Percentiles rank a stretch among this genome's conserved stretches.
phyloP scores from a whole-genome alignment of 345 rosid species.

The Aethionema arabicum region DNA sequence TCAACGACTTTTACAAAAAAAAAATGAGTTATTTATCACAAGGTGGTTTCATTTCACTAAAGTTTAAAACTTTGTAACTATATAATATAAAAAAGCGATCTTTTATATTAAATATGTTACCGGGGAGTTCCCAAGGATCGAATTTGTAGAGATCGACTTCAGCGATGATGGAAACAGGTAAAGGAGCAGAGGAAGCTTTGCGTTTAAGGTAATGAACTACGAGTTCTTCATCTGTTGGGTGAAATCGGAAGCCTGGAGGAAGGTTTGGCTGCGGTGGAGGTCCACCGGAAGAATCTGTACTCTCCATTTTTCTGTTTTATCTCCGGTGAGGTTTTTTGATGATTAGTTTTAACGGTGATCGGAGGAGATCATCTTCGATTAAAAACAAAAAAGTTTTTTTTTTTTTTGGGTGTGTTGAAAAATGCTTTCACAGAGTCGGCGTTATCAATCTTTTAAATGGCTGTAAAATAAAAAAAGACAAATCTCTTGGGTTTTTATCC shows the following conservation, averaged over 20 bases:
- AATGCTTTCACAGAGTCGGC: slow-evolving; percentile 36
- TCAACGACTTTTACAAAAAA: too few species aligned
- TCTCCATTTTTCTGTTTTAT: slow-evolving; percentile 50
- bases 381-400: neutral
- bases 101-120: slow-evolving; percentile 30
- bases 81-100: too few species aligned
- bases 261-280: slow-evolving; percentile 58
- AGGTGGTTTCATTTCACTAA: too few species aligned
- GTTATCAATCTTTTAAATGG: slow-evolving; percentile 39
- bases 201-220: slow-evolving; percentile 94
- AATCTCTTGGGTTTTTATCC: slow-evolving; percentile 32
- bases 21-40: too few species aligned
- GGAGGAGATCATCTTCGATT: slow-evolving; percentile 3
- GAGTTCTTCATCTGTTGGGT: slow-evolving; percentile 96
- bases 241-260: slow-evolving; percentile 98
- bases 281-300: slow-evolving; percentile 71
- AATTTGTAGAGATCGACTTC: slow-evolving; percentile 92
- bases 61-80: too few species aligned
- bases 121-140: slow-evolving; percentile 99
- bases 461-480: slow-evolving; percentile 32
- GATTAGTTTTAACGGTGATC: slow-evolving; percentile 20
- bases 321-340: too few species aligned
- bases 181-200: slow-evolving; percentile 74
- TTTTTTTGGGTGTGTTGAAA: slow-evolving; percentile 14
- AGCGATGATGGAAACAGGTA: slow-evolving; percentile 85